A percentile compares a stretch with the other conserved stretches of the same genome.
These are phyloP conservation scores for Xylogone sp. DNA, from an alignment of 2,329 filamentous ascomycete genomes.

Conservation along the genomic window DNA sequence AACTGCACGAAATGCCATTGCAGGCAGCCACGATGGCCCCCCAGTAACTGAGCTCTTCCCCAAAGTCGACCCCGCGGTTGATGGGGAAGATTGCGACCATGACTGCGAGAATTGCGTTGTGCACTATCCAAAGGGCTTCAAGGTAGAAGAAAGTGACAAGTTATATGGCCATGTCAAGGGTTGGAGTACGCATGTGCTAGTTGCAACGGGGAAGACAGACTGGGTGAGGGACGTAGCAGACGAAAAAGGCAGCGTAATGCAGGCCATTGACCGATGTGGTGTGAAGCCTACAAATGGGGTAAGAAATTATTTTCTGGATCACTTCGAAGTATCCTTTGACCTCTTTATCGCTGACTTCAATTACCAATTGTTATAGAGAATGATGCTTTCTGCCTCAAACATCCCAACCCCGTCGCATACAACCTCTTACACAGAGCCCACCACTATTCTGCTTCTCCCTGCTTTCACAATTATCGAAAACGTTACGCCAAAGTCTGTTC, in stretches of 20 bases:
- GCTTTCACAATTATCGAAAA: slow-evolving; percentile 81
- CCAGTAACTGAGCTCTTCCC: slow-evolving; percentile 56
- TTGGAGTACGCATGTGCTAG: slow-evolving; percentile 85
- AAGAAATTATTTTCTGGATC: slow-evolving; percentile 23
- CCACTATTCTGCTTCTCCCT: slow-evolving; percentile 78
- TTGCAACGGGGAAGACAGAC: slow-evolving; percentile 93
- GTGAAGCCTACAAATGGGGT: slow-evolving; percentile 65
- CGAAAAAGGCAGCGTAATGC: slow-evolving; percentile 82
- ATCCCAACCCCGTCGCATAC: slow-evolving; percentile 73
- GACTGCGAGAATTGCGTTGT: slow-evolving; percentile 82
- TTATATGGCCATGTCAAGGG: slow-evolving; percentile 83
- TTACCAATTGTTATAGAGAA: slow-evolving; percentile 48
- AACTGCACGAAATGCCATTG: slow-evolving; percentile 20
- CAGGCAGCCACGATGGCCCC: slow-evolving; percentile 18
- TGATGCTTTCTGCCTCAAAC: slow-evolving; percentile 91
- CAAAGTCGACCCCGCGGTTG: slow-evolving; percentile 67
- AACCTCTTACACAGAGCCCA: slow-evolving; percentile 62
- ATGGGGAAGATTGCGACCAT: slow-evolving; percentile 84
- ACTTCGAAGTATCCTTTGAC: background rate
- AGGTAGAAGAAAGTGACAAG: slow-evolving; percentile 72
- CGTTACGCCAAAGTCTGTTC: slow-evolving; percentile 71
- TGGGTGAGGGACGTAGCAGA: slow-evolving; percentile 89
- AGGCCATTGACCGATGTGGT: slow-evolving; percentile 59
- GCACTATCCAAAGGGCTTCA: slow-evolving; percentile 67
- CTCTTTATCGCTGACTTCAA: background rate